Base-by-base conservation (phyloP, 208 protist genomes). In the Histomonas meleagridis region DNA sequence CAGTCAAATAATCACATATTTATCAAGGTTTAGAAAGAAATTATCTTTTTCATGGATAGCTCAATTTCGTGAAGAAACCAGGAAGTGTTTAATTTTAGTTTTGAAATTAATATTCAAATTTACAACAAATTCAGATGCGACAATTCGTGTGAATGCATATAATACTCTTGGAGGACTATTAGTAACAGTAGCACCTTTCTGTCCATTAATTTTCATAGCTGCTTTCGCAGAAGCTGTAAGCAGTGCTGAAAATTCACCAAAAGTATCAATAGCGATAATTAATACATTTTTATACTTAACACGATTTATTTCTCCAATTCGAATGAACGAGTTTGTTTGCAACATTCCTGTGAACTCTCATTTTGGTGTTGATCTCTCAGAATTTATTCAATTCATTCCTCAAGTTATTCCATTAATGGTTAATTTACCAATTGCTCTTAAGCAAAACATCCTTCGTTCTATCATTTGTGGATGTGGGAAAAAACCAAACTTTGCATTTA, bases 231-330 rank as follows among this genome's bases (percentile, higher is more conserved):
- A 46, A 55, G 76, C 76, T 38, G 32, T 86, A 18, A n/a, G 16
- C 2, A 16, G 16, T 51, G 1, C 55, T 32, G 40, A 43, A 38
- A 55, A 55, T 55, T 46, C 76, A 86, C 76, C 76, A 18, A 86
- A 86, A 55, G 9, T 86, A 38, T 86, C 76, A 5, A 86, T 86
- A 38, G 76, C 76, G 18, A 55, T 86, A 26, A 86, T 86, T 21
- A 86, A 86, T 21, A 86, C 35, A 21, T 86, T 86, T 35, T 26
- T 86, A 21, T 86, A 86, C 55, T 55, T 86, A 51, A 86, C 76
- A 51, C 0, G 76, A 51, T 86, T 86, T 86, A 55, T 55, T 55
- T 53, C 76, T 4, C 76, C 76, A 18, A 46, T 86, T 55, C 35
- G 10, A 18, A 32, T 86, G 0, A 40, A 55, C 14, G 32, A 86